Evolutionary conservation across 2,329 filamentous ascomycete species (phyloP).

Genomic region (Colletotrichum limetticola): DNA sequence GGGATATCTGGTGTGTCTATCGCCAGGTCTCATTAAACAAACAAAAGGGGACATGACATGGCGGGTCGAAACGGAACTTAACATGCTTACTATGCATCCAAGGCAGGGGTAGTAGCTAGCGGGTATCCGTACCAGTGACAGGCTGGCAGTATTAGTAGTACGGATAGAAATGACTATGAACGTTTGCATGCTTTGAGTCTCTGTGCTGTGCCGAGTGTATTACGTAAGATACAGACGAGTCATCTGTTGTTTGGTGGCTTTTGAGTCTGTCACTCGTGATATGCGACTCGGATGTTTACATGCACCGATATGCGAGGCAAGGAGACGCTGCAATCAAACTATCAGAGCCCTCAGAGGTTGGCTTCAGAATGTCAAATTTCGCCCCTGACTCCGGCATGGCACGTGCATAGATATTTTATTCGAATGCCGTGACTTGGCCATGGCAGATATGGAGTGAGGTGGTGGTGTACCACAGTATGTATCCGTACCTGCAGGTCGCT

Average conservation of each 20-base stretch:
- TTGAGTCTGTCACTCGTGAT: no score
- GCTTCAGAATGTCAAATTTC: conserved; percentile 13
- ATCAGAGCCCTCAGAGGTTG: not conserved
- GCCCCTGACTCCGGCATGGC: conserved; percentile 27
- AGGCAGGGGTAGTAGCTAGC: conserved; percentile 1
- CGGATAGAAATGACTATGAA: not conserved
- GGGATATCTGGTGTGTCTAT: not conserved
- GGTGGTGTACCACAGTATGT: not conserved
- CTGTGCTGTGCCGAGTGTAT: not conserved
- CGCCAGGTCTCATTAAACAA: conserved; percentile 26
- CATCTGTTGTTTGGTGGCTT: not conserved
- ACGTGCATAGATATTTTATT: conserved; percentile 9
- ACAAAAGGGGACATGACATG: conserved; percentile 15
- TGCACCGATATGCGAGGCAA: not conserved
- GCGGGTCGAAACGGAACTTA: conserved; percentile 25
- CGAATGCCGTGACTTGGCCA: conserved; percentile 8
- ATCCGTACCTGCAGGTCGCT: conserved; percentile 24
- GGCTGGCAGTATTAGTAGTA: not conserved
- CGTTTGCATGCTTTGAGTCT: not conserved
- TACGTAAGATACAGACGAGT: not conserved
- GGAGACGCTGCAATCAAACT: conserved; percentile 13
- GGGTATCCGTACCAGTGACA: not conserved
- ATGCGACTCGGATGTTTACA: no score
- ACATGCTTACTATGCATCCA: not conserved
- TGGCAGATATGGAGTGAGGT: not conserved